These are phyloP conservation scores for Rhexocercosporidium sp. DNA, from an alignment of 2,329 filamentous ascomycete species.

Conservation along the genomic window DNA sequence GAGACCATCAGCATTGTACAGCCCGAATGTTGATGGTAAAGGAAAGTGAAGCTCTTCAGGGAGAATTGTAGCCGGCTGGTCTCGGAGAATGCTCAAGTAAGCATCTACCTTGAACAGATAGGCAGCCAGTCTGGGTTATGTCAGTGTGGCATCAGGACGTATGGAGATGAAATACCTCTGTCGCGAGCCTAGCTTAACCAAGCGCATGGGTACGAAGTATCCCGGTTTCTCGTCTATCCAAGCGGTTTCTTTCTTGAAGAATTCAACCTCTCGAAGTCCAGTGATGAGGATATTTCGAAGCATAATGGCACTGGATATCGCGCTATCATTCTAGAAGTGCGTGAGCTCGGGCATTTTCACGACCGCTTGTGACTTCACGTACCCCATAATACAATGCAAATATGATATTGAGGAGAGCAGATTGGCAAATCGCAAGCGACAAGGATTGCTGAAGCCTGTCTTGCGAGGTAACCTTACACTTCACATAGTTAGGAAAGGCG, in stretches of 20 bases:
- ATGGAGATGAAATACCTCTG: conserved; percentile 41
- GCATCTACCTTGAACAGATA: conserved; percentile 48
- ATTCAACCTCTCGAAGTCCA: conserved; percentile 44
- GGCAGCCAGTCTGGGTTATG: conserved; percentile 41
- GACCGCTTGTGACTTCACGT: conserved; percentile 9
- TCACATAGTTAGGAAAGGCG: not conserved
- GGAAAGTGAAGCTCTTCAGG: conserved; percentile 47
- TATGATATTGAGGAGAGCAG: conserved; percentile 46
- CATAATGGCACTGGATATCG: conserved; percentile 43
- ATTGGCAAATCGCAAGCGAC: conserved; percentile 39
- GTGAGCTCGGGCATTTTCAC: not conserved
- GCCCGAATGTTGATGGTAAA: conserved; percentile 43
- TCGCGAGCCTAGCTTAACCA: conserved; percentile 43
- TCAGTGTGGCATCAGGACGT: not conserved
- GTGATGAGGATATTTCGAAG: conserved; percentile 45
- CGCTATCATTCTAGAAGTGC: conserved; percentile 39
- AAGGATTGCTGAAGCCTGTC: conserved; percentile 36
- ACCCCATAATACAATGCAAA: conserved; percentile 44
- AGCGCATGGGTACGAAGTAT: conserved; percentile 46
- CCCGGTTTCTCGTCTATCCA: conserved; percentile 46
- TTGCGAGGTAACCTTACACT: conserved; percentile 40
- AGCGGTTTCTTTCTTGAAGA: conserved; percentile 45
- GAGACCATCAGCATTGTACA: conserved; percentile 48
- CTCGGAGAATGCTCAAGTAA: conserved; percentile 44
- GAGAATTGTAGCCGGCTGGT: conserved; percentile 43